These are phyloP conservation scores for Vitis cinerea DNA, from an alignment of 164 flowering plant species.

Conservation along the genomic window DNA sequence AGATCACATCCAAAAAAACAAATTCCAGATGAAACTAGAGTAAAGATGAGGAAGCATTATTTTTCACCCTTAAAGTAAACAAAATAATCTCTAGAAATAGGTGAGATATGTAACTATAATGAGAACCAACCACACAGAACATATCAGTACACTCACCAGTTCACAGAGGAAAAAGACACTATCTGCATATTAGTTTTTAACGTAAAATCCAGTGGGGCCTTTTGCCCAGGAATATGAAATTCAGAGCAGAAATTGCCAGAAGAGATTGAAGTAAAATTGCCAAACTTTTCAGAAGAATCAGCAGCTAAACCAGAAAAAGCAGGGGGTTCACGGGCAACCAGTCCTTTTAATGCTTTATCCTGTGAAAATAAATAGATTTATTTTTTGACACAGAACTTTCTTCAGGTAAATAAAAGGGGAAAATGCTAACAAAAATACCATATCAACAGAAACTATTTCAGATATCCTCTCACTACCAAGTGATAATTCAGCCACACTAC, in stretches of 20 bases:
- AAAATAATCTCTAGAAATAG: background rate
- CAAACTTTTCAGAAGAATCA: constrained; percentile 28
- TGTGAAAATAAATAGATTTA: constrained; percentile 19
- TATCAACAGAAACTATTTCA: constrained; percentile 41
- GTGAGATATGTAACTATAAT: background rate
- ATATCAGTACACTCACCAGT: constrained; percentile 39
- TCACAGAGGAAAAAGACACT: constrained; percentile 56
- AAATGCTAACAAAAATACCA: constrained; percentile 43
- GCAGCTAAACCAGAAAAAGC: constrained; percentile 17
- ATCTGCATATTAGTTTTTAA: constrained; percentile 60
- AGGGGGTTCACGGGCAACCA: constrained; percentile 40
- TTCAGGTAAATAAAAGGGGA: background rate
- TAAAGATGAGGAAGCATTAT: background rate
- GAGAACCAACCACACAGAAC: background rate
- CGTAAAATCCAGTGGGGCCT: constrained; percentile 63
- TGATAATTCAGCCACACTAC: constrained; percentile 71
- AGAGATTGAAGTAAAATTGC: constrained; percentile 15
- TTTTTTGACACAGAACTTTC: too few relatives aligned
- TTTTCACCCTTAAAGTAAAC: background rate
- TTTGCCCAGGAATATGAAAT: constrained; percentile 40
- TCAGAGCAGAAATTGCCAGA: constrained; percentile 33
- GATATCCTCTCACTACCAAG: constrained; percentile 38
- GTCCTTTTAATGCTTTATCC: constrained; percentile 66
- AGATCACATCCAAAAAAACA: background rate
- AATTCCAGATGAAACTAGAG: background rate